A percentile compares a stretch with the other conserved stretches of the same genome.
Conservation (phyloP, 208 protist genomes). For the Porcisia deanei region DNA sequence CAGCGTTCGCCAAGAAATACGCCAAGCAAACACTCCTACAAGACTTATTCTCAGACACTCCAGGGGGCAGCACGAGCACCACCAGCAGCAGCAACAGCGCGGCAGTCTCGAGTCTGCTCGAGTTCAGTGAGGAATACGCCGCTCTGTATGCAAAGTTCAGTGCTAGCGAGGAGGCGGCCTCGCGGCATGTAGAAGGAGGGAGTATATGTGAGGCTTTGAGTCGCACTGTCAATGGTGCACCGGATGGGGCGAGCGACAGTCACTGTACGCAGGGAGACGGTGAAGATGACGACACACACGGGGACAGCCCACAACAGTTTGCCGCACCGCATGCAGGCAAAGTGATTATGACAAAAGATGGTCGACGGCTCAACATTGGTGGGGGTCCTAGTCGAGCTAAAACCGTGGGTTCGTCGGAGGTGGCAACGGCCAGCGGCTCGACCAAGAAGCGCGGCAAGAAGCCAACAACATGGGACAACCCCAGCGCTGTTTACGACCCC, state of each 20-base stretch:
- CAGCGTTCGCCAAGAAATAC: conserved; percentile 73
- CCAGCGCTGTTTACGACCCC: conserved; percentile 15
- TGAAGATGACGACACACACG: conserved; percentile 3
- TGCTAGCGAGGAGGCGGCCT: conserved; percentile 44
- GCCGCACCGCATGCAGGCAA: conserved; percentile 24
- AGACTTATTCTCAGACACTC: conserved; percentile 12
- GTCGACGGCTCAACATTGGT: conserved; percentile 54
- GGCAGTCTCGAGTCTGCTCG: conserved; percentile 27
- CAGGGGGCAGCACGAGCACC: neutral
- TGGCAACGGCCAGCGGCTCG: neutral
- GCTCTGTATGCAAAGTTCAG: conserved; percentile 48
- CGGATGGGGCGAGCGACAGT: conserved; percentile 3
- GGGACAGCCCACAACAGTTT: neutral
- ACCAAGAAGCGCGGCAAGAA: conserved; percentile 59
- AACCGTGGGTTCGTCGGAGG: conserved; percentile 6
- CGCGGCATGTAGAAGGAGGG: conserved; percentile 23
- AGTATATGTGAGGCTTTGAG: conserved; percentile 17
- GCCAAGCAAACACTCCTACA: conserved; percentile 26
- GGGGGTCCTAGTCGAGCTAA: conserved; percentile 23
- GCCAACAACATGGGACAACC: conserved; percentile 63
- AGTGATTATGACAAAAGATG: conserved; percentile 61
- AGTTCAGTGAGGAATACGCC: conserved; percentile 60
- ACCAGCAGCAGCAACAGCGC: conserved; percentile 1
- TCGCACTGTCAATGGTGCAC: conserved; percentile 2
- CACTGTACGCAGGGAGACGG: conserved; percentile 19